Conservation (phyloP, 148 eudicot species). For the Tetragonia tetragonoides region DNA sequence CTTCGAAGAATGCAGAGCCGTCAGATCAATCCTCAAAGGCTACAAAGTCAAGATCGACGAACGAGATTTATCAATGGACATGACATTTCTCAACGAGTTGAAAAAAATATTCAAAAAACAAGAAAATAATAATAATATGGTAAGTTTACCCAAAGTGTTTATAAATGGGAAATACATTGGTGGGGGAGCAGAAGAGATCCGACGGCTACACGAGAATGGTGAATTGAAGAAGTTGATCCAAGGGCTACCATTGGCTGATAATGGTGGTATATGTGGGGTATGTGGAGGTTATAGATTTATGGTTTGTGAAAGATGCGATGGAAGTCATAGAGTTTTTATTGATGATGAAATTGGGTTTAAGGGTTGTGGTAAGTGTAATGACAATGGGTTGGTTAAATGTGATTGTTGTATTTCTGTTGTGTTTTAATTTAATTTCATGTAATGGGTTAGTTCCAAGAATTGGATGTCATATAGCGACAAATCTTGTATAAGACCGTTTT, state of each 20-base stretch:
- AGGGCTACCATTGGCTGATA: constrained; percentile 19
- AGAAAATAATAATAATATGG: background rate
- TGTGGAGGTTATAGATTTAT: constrained; percentile 36
- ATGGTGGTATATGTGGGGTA: constrained; percentile 22
- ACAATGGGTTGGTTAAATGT: constrained; percentile 46
- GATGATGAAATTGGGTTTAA: constrained; percentile 28
- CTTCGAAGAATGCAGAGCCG: constrained; percentile 45
- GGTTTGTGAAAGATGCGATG: constrained; percentile 39
- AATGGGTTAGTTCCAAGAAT: too few species aligned
- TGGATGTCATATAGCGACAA: too few species aligned
- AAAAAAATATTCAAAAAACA: constrained; percentile 24
- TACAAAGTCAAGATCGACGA: constrained; percentile 49
- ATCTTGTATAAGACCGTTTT: too few species aligned
- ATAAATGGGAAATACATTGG: constrained; percentile 47
- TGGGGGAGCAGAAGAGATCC: constrained; percentile 50
- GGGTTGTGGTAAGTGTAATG: constrained; percentile 40
- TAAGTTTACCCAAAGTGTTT: constrained; percentile 43
- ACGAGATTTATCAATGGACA: constrained; percentile 52
- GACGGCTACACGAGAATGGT: constrained; percentile 46
- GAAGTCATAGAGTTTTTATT: constrained; percentile 38
- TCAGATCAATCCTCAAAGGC: constrained; percentile 35
- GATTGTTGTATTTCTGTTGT: constrained; percentile 26
- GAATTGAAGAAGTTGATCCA: constrained; percentile 36
- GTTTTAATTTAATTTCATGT: constrained; percentile 8
- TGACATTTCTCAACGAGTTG: constrained; percentile 30